Evolutionary conservation across 2,329 filamentous ascomycete species (phyloP).

Genomic region (Stachybotrys chlorohalonatus): DNA sequence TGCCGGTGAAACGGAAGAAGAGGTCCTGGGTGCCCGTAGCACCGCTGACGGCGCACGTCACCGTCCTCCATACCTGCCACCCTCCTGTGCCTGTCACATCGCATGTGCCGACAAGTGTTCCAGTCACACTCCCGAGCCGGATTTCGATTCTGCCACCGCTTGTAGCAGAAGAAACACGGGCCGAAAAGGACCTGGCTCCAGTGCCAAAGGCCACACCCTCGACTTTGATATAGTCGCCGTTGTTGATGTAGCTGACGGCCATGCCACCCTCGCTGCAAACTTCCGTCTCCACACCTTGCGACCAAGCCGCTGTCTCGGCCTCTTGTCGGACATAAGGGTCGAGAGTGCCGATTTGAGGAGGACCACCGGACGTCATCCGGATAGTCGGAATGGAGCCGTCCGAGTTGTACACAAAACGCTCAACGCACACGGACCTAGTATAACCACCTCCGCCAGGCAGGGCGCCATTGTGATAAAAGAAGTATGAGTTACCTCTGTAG

Average conservation of each 20-base stretch:
- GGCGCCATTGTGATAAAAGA: slow-evolving; percentile 24
- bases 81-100: slow-evolving; percentile 16
- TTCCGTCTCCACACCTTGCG: slow-evolving; percentile 14
- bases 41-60: slow-evolving; percentile 11
- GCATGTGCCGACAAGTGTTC: slow-evolving; percentile 16
- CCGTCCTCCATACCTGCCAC: slow-evolving; percentile 12
- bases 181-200: slow-evolving; percentile 13
- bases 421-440: slow-evolving; percentile 16
- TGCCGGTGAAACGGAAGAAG: slow-evolving; percentile 11
- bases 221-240: slow-evolving; percentile 22
- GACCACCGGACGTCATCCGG: slow-evolving; percentile 15
- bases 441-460: slow-evolving; percentile 17
- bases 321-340: slow-evolving; percentile 17
- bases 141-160: slow-evolving; percentile 17
- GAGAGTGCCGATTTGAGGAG: slow-evolving; percentile 14
- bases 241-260: slow-evolving; percentile 14
- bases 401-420: slow-evolving; percentile 15
- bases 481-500: slow-evolving; percentile 17
- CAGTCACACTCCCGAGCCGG: slow-evolving; percentile 13
- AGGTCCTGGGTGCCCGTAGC: slow-evolving; percentile 12
- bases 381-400: slow-evolving; percentile 19
- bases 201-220: slow-evolving; percentile 18
- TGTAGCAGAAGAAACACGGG: slow-evolving; percentile 14
- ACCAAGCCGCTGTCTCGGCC: slow-evolving; percentile 20
- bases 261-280: slow-evolving; percentile 14